These are phyloP conservation scores for Lactifluus echinatus DNA, from an alignment of 768 basidiomycete genomes.

Conservation along the genomic window DNA sequence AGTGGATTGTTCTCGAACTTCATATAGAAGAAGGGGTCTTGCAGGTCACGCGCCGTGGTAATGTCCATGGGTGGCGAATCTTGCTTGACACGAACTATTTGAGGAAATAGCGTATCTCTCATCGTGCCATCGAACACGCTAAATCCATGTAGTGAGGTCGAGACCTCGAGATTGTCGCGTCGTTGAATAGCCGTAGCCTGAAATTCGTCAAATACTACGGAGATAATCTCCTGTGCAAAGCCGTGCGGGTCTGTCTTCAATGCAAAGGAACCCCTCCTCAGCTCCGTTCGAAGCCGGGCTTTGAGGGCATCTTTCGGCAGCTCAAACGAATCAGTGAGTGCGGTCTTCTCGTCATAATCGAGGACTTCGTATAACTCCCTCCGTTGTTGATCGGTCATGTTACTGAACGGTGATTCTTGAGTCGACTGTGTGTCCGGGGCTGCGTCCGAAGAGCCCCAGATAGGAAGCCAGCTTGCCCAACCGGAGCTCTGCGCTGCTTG, in stretches of 20 bases:
- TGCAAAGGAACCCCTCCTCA: slow-evolving; percentile 83
- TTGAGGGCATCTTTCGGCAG: slow-evolving; percentile 74
- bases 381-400: slow-evolving; percentile 86
- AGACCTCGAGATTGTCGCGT: slow-evolving; percentile 78
- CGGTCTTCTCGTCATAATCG: slow-evolving; percentile 85
- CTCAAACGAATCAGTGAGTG: slow-evolving; percentile 60
- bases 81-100: slow-evolving; percentile 74
- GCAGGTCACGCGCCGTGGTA: slow-evolving; percentile 19
- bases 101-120: slow-evolving; percentile 65
- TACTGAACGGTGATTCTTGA: slow-evolving; percentile 51
- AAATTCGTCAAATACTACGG: slow-evolving; percentile 81
- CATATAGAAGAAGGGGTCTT: slow-evolving; percentile 74
- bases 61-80: slow-evolving; percentile 2
- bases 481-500: slow-evolving; percentile 39
- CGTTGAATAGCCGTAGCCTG: slow-evolving; percentile 78
- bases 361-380: slow-evolving; percentile 84
- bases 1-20: slow-evolving; percentile 90
- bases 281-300: slow-evolving; percentile 60
- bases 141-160: slow-evolving; percentile 77
- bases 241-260: slow-evolving; percentile 69
- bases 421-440: slow-evolving; percentile 25
- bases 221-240: slow-evolving; percentile 60
- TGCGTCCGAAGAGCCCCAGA: slow-evolving; percentile 53
- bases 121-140: slow-evolving; percentile 91
- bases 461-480: slow-evolving; percentile 61